Evolutionary conservation across 192 early-diverging fungal genomes (phyloP), one percentile per base, ranked within the genome.

Genomic region (Diversispora eburnea): DNA sequence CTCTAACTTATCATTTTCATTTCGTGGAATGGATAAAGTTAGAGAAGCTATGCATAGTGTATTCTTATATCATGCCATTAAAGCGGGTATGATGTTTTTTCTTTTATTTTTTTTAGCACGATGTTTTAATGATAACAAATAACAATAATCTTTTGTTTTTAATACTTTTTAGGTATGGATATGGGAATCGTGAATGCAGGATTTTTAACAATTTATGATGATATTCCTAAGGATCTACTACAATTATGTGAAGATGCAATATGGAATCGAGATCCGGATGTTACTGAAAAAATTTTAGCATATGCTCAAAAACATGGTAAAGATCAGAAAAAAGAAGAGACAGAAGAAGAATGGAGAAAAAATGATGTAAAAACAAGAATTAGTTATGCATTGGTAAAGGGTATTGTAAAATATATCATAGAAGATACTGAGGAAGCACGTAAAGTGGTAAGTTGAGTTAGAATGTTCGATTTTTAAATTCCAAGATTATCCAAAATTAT

Each of bases 111-210:
- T 9, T 43, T 58, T n/a, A 67, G 15, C n/a, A 17, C 17, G 45
- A 5, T 43, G 2, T 57, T 9, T 9, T 41, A 15, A n/a, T 57
- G 42, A 45, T 39, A 41, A 19, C 33, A 17, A 17, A n/a, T 68
- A 3, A 41, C n/a, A 7, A 1, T 54, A 54, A 41, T 48, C 8
- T 41, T 45, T 55, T 41, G 3, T 13, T 25, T 15, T 59, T 60
- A 47, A 15, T 91, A 90, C 76, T 84, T 90, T 74, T 90, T 81
- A 41, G 94, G 95, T 15, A 92, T 98, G 91, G 96, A 96, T 81
- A 96, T 98, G 96, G 96, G 96, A 76, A 98, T 98, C 73, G 96
- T 98, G 76, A 96, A 96, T 78, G 93, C 96, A 6, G 96, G 95
- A 68, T 94, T 94, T 86, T 84, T 97, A 82, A 94, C 95, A 51